Evolutionary conservation across 2,329 filamentous ascomycete genomes (phyloP), one percentile per base, ranked within the genome.

Genomic region (Pseudogymnoascus sp.): DNA sequence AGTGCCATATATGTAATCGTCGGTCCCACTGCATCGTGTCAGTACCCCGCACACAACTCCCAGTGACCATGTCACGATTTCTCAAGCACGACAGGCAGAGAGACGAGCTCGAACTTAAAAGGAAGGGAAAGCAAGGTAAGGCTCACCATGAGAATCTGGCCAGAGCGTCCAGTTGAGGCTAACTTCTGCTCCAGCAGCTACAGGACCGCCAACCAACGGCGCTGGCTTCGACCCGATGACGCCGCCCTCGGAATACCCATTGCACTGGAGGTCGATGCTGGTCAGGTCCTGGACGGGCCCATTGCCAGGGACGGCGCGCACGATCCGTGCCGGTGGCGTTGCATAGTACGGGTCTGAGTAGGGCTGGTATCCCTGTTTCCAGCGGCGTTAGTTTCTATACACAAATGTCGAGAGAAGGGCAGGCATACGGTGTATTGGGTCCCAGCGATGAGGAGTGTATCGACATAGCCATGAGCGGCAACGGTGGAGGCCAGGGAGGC

Each of bases 1-100:
- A 77, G 75, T 4, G 83, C 83, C 82, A 86, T 83, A 69, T 86
- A 86, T 0, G 83, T 86, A 63, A 86, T 75, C 1, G 80, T 71
- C 0, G 83, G 83, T 0, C 83, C 83, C 31, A 81, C 47, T 53
- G 26, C 47, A 53, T 53, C 74, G 64, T 84, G 82, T 4, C 75
- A 79, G 7, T 79, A 0, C 78, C 77, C 78, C 78, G 80, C 1
- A 79, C 68, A 13, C 50, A 35, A 13, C 31, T 21, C 17, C 28
- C 28, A 31, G 26, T 53, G 47, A 31, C 26, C 44, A 31, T n/a
- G n/a, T 31, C 47, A 53, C 26, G 47, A 31, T 53, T 50, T 53
- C 9, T 4, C 28, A 53, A 53, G 47, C 47, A 53, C 47, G 26
- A 53, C 47, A 53, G n/a, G n/a, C 47, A 53, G n/a, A 4, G n/a